Evolutionary conservation across 2,329 filamentous ascomycete species (phyloP), one percentile per base, ranked within the genome.

Genomic region (Paraphoma chrysanthemicola): DNA sequence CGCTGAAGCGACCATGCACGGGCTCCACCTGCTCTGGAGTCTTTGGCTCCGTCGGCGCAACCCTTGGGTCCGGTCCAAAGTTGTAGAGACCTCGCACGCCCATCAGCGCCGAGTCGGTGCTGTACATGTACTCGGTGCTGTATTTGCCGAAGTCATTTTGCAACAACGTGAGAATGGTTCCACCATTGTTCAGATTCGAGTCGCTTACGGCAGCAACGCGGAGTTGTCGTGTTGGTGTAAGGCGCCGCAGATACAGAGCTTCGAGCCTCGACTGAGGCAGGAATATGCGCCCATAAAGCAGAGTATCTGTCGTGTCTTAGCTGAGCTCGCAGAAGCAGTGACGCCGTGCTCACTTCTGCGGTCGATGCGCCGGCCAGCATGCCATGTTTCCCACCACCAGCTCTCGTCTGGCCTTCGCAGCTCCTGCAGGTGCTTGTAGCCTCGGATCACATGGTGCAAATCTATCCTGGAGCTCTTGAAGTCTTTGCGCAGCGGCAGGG

Each of bases 11-110:
- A 8, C 91, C 93, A 79, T 88, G 90, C 56, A 89, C 86, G 65
- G 84, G 86, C 71, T 90, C 75, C 51, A 65, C 54, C 46, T 72
- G 60, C 44, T 70, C 63, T 46, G 61, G 59, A 33, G 60, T 56
- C 36, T 57, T 60, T 14, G 69, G 67, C 49, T 66, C 57, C 14
- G 65, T 67, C 33, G 70, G 66, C 41, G 62, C 67, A 29, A 62
- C 59, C 52, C 81, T 77, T 8, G 86, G 85, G 62, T 94, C 90
- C 16, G 88, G 85, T 12, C 94, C 94, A 73, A 97, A 98, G 75
- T 99, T 98, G 82, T 97, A 99, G 0, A 99, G 82, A 0, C 93
- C 95, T 28, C 94, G 86, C 59, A 96, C 80, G 12, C 95, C 95
- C 64, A 99, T 83, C 9, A 99, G 82, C 0, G 92, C 92, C 30